Evolutionary conservation across 192 early-diverging fungal species (phyloP).

Genomic region (Funneliformis geosporum): DNA sequence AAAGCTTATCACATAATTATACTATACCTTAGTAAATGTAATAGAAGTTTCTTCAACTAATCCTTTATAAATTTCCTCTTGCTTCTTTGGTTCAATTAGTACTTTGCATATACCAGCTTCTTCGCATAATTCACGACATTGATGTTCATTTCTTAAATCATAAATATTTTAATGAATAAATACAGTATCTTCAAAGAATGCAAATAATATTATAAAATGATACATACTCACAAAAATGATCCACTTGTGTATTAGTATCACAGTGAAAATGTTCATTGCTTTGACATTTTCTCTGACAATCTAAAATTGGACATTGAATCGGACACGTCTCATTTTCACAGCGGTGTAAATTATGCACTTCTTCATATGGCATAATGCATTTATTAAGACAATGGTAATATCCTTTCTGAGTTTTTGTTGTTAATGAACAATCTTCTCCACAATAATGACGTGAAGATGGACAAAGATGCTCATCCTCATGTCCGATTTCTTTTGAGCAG

Average conservation of each 20-base stretch:
- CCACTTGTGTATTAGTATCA: background rate
- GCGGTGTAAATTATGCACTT: background rate
- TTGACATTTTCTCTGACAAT: slow-evolving; percentile 5
- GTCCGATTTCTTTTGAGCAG: slow-evolving; percentile 28
- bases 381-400: slow-evolving; percentile 21
- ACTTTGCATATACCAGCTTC: slow-evolving; percentile 25
- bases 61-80: background rate
- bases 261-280: slow-evolving; percentile 31
- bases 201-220: background rate
- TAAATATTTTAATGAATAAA: background rate
- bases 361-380: slow-evolving; percentile 24
- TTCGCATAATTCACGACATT: slow-evolving; percentile 24
- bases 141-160: slow-evolving; percentile 24
- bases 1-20: too few relatives aligned
- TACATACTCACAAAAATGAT: slow-evolving; percentile 32
- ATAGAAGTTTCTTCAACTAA: slow-evolving; percentile 2
- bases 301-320: slow-evolving; percentile 16
- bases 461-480: slow-evolving; percentile 29
- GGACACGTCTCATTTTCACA: slow-evolving; percentile 28
- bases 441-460: slow-evolving; percentile 33
- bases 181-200: too few relatives aligned
- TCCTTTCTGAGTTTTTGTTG: background rate
- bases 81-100: background rate
- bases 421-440: slow-evolving; percentile 29
- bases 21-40: slow-evolving; percentile 28